These are phyloP conservation scores for Emmonsiellopsis sp. DNA, from an alignment of 2,329 filamentous ascomycete species.

Conservation along the genomic window DNA sequence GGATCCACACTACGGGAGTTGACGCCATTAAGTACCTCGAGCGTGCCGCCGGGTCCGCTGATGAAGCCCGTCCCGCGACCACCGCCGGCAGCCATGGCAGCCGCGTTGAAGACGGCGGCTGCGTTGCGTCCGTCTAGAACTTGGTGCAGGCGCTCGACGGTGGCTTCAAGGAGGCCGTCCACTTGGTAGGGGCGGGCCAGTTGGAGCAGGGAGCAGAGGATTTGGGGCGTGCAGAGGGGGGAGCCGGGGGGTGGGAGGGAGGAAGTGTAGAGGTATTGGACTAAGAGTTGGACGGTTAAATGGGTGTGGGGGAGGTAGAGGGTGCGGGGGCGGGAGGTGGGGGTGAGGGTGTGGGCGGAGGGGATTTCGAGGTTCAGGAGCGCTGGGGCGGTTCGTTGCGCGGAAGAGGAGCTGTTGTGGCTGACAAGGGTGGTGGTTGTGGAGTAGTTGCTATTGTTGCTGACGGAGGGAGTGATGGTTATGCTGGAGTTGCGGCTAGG, in stretches of 20 bases:
- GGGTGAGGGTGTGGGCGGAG: constrained; percentile 45
- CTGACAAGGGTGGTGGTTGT: constrained; percentile 33
- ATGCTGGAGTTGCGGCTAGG: constrained; percentile 68
- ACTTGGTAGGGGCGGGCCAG: constrained; percentile 88
- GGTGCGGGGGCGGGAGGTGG: constrained; percentile 64
- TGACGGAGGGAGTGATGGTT: constrained; percentile 62
- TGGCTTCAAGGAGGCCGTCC: constrained; percentile 83
- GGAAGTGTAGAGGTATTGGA: constrained; percentile 91
- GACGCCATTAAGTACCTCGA: constrained; percentile 33
- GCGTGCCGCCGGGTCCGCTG: constrained; percentile 42
- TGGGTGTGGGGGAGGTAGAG: constrained; percentile 90
- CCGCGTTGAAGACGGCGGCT: constrained; percentile 94
- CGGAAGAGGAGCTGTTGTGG: constrained; percentile 22
- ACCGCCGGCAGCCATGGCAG: constrained; percentile 93
- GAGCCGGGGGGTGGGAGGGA: constrained; percentile 69
- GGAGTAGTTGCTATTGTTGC: constrained; percentile 33
- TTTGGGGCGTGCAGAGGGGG: constrained; percentile 82
- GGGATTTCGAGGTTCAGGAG: constrained; percentile 40
- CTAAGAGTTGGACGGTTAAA: constrained; percentile 77
- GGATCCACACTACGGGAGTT: constrained; percentile 13
- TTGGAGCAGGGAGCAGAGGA: constrained; percentile 89
- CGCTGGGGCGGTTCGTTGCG: neutral
- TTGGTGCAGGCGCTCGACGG: constrained; percentile 81
- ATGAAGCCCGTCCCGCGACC: constrained; percentile 70
- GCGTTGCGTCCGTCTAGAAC: constrained; percentile 89